These are phyloP conservation scores for Castanea crenata DNA, from an alignment of 306 rosid species.

Conservation along the genomic window DNA sequence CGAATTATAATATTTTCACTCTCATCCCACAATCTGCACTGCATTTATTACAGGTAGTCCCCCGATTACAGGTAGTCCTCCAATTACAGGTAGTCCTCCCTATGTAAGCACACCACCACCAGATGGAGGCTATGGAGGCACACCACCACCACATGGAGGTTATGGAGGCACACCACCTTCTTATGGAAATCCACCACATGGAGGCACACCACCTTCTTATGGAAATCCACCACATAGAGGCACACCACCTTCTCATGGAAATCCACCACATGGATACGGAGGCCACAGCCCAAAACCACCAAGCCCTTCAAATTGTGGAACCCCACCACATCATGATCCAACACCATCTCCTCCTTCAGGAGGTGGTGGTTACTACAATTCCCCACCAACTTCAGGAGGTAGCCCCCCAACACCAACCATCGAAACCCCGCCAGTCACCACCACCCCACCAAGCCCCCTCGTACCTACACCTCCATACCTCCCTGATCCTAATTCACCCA, in stretches of 20 bases:
- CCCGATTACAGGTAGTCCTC: constrained; percentile 38
- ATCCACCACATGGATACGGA: constrained; percentile 26
- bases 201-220: not conserved
- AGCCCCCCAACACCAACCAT: constrained; percentile 54
- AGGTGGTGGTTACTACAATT: constrained; percentile 49
- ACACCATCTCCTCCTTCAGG: constrained; percentile 52
- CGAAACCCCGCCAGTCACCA: constrained; percentile 57
- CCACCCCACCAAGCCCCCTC: constrained; percentile 41
- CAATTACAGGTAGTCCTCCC: constrained; percentile 45
- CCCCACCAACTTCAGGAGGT: constrained; percentile 40
- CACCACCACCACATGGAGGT: not conserved
- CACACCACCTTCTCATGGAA: constrained; percentile 9
- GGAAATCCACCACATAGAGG: too few species aligned
- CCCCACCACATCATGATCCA: constrained; percentile 41
- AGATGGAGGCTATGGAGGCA: too few species aligned
- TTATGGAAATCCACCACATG: constrained; percentile 24
- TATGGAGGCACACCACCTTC: too few species aligned
- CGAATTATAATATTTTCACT: not conserved
- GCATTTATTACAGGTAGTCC: constrained; percentile 28
- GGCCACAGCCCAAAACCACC: constrained; percentile 52
- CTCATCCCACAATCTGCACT: constrained; percentile 2
- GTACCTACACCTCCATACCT: constrained; percentile 62
- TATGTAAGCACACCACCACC: constrained; percentile 29
- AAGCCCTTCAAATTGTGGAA: constrained; percentile 51
- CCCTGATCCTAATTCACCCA: constrained; percentile 70